Evolutionary conservation across 805 yeast genomes (phyloP), one percentile per base, ranked within the genome.

Genomic region (Candida suzukii): DNA sequence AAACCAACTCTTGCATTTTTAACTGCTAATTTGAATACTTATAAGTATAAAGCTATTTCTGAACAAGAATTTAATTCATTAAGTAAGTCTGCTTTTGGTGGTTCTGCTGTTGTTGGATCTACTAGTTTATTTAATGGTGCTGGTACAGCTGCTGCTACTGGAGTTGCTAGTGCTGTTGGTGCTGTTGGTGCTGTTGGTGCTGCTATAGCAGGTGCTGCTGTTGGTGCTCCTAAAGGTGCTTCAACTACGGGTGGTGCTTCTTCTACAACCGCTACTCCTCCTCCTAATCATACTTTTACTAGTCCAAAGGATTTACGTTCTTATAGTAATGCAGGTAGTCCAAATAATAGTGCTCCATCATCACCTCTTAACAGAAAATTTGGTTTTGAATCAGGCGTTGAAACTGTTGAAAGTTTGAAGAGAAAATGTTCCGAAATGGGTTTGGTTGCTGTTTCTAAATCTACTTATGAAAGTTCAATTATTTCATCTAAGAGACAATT

Each of bases 1-100:
- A 42, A 40, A 3, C 65, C 68, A 6, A 40, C 64, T 8, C 24
- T 63, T 12, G 58, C 53, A 7, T 52, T 44, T 32, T 49, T 65
- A 29, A 38, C 46, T 8, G 35, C 50, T 9, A 46, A 48, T 25
- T 46, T 53, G 43, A 35, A 45, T 12, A 41, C 37, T 2, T 41
- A 50, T 26, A 69, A 66, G 4, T 54, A 53, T 30, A 48, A 42
- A 13, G 46, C 58, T 19, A 16, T 60, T 13, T 46, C 56, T 2
- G 25, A 26, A 13, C 34, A 42, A 11, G 60, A 58, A 30, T 56
- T 51, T 38, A 47, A 53, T 17, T n/a, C 41, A 2, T 35, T 51
- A 2, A 41, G 42, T 16, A 48, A 45, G 19, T 21, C 49, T 12
- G 29, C 41, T 26, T 8, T 20, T 18, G 41, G 19, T n/a, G 25